These are phyloP conservation scores for Solanum ahanhuiri DNA, from an alignment of 257 asterid species.

Conservation along the genomic window DNA sequence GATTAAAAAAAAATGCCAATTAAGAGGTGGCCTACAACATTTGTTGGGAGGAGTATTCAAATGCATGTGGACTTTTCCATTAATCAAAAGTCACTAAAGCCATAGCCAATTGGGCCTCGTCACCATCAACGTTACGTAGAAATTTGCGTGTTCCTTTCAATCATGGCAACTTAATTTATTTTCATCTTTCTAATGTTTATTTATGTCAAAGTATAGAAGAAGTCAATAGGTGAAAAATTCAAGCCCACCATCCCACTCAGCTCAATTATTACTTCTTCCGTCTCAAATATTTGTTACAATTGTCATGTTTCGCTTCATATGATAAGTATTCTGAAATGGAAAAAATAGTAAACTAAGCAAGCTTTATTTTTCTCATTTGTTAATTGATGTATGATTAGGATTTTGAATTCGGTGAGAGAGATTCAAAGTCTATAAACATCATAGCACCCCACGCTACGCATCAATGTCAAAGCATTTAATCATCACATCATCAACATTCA, in stretches of 20 bases:
- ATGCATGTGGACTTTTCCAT: not conserved
- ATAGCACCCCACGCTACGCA: not conserved
- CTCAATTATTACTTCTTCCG: not conserved
- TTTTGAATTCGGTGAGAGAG: not conserved
- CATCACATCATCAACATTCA: not conserved
- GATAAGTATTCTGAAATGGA: not conserved
- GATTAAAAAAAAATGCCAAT: not conserved
- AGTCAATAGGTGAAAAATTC: not conserved
- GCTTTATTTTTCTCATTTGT: not conserved
- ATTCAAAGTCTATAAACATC: not conserved
- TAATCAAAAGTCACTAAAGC: not conserved
- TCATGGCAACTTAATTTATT: not conserved
- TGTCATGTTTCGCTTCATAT: not conserved
- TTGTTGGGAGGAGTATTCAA: not conserved
- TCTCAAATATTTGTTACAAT: not conserved
- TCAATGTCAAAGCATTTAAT: slow-evolving; percentile 8
- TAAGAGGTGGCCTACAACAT: not conserved
- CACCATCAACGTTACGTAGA: not conserved
- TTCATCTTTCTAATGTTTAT: not conserved
- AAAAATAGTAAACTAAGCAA: not conserved
- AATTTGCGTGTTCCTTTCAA: not conserved
- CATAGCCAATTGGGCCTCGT: not conserved
- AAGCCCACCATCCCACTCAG: not conserved
- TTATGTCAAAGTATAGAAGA: not conserved
- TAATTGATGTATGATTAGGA: not conserved